phyloP scores from a whole-genome alignment of 164 flowering plant genomes.

The Nelumbo lutea region DNA sequence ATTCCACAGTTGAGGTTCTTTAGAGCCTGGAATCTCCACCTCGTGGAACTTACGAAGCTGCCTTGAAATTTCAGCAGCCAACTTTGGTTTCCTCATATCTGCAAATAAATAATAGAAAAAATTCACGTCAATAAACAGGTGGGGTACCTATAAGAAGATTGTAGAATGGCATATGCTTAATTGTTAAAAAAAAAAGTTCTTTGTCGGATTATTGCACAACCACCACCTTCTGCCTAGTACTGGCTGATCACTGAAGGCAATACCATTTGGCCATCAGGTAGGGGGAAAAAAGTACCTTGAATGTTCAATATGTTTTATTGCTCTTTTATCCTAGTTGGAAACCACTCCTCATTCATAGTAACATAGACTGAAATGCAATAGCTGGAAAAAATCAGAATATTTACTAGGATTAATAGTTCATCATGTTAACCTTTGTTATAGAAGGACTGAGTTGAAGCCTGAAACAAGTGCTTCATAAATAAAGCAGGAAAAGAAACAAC shows the following conservation, averaged over 20 bases:
- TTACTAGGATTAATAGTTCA: not conserved
- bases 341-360: not conserved
- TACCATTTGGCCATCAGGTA: not conserved
- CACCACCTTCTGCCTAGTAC: not conserved
- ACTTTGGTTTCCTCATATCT: slow-evolving; percentile 82
- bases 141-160: not conserved
- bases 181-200: no score
- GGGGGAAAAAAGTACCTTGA: not conserved
- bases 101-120: slow-evolving; percentile 15
- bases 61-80: slow-evolving; percentile 87
- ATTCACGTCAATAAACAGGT: slow-evolving; percentile 6
- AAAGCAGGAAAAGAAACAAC: not conserved
- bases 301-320: not conserved
- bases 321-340: not conserved
- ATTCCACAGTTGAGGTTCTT: slow-evolving; percentile 89
- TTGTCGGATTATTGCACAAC: not conserved
- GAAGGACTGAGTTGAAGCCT: not conserved
- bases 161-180: not conserved
- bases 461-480: not conserved
- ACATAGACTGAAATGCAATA: not conserved
- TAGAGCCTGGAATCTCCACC: slow-evolving; percentile 83
- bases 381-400: not conserved
- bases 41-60: slow-evolving; percentile 75
- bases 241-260: not conserved
- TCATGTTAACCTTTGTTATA: not conserved